Evolutionary conservation across 257 asterid genomes (phyloP).

Genomic region (Ajuga chamaepitys): DNA sequence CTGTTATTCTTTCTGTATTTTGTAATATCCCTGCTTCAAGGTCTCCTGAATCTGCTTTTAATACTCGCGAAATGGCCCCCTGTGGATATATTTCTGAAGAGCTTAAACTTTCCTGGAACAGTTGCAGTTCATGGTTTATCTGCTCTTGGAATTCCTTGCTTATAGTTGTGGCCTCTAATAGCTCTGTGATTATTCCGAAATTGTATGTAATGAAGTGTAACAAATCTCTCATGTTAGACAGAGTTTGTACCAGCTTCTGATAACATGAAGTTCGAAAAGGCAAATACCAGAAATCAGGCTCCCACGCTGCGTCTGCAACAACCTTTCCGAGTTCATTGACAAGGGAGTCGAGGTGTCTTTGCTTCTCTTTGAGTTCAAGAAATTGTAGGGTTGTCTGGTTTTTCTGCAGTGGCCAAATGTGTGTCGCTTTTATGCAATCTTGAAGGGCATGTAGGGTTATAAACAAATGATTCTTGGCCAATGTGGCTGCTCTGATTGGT

Average conservation of each 20-base stretch:
- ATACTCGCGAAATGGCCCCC: constrained; percentile 3
- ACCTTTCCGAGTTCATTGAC: constrained; percentile 29
- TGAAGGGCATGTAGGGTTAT: constrained; percentile 23
- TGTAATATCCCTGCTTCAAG: constrained; percentile 30
- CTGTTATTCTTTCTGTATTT: neutral
- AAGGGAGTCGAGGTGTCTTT: constrained; percentile 18
- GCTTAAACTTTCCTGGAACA: constrained; percentile 26
- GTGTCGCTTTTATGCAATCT: constrained; percentile 32
- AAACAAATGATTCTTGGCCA: constrained; percentile 36
- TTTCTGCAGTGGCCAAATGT: neutral
- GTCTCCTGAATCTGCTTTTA: constrained; percentile 14
- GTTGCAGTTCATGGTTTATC: constrained; percentile 21
- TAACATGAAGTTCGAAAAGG: constrained; percentile 45
- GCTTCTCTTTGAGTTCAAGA: constrained; percentile 23
- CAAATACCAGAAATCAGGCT: constrained; percentile 60
- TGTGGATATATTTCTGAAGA: constrained; percentile 20
- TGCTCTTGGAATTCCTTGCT: constrained; percentile 35
- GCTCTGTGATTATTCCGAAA: constrained; percentile 25
- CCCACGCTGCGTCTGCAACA: constrained; percentile 44
- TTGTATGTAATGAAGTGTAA: constrained; percentile 28
- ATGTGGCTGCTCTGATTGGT: constrained; percentile 51
- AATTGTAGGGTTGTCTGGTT: neutral
- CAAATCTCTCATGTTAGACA: constrained; percentile 31
- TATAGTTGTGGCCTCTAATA: constrained; percentile 10
- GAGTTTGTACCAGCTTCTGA: constrained; percentile 32